phyloP scores from a whole-genome alignment of 306 rosid species.

The Arachis stenosperma region DNA sequence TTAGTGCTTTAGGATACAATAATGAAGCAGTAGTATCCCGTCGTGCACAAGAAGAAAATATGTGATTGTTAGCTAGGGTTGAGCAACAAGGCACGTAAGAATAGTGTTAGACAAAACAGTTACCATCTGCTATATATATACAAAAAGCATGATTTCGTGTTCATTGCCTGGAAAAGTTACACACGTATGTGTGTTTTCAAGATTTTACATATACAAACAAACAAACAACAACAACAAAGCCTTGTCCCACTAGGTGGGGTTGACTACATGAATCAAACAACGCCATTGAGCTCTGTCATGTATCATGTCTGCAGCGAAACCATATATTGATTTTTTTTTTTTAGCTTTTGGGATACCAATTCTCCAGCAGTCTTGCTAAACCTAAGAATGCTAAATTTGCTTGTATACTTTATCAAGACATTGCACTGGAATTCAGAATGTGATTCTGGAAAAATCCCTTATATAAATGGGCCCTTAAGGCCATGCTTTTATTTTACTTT shows the following conservation, averaged over 20 bases:
- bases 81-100: conserved; percentile 25
- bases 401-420: conserved; percentile 17
- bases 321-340: neutral
- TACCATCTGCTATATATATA: conserved; percentile 32
- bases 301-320: too few relatives aligned
- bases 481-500: conserved; percentile 28
- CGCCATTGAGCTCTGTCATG: too few relatives aligned
- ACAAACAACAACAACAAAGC: too few relatives aligned
- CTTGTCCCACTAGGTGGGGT: too few relatives aligned
- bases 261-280: too few relatives aligned
- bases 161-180: conserved; percentile 26
- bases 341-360: neutral
- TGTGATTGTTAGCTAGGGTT: conserved; percentile 28
- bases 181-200: conserved; percentile 20
- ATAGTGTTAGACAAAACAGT: conserved; percentile 6
- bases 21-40: conserved; percentile 29
- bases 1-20: conserved; percentile 37
- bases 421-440: conserved; percentile 22
- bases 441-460: conserved; percentile 17
- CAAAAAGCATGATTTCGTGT: neutral
- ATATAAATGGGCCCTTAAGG: conserved; percentile 26
- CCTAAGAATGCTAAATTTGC: conserved; percentile 23
- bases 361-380: conserved; percentile 32
- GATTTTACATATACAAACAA: neutral
- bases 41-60: conserved; percentile 17